Evolutionary conservation across 768 basidiomycete species (phyloP), one percentile per base, ranked within the genome.

Genomic region (Cyclocybe aegerita): DNA sequence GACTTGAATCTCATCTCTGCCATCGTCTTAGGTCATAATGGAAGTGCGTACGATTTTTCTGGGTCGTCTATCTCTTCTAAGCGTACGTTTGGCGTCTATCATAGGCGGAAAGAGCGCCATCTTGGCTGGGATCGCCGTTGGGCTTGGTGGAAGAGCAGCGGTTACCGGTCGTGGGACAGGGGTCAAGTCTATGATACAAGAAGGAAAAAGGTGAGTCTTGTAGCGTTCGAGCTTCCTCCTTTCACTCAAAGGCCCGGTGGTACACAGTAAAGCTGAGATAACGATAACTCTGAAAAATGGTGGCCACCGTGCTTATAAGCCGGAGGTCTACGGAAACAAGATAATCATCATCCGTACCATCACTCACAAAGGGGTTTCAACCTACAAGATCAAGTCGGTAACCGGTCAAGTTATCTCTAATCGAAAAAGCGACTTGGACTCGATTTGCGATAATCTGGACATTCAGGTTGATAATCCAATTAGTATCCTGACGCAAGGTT

Each of bases 401-500:
- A 9, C 30, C 11, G 48, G 52, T 3, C 37, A 39, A 12, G 23
- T 53, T 12, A 14, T 53, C 3, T 49, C 41, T 12, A 49, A 35
- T 14, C 30, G 29, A 32, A 53, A 39, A 37, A 39, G 15, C 8
- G 52, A 53, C 11, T 23, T 53, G n/a, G 37, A 48, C 30, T 14
- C 30, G 1, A 53, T 53, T 10, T 49, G 52, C 31, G 36, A 44
- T 15, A 15, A 43, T 11, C 39, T 53, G 30, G 33, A 53, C 17
- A 48, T 53, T n/a, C 47, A 49, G 11, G 52, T 53, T 17, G 52
- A 49, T n/a, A 53, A 53, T 49, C 52, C 52, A 29, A 45, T 53
- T n/a, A 49, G 36, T 35, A 37, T 53, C 34, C 43, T 53, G n/a
- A 53, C 43, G 9, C 52, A 53, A 45, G 52, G 52, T 53, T 16